phyloP scores from a whole-genome alignment of 1,284 basidiomycete species.

The Ustilago trichophora region DNA sequence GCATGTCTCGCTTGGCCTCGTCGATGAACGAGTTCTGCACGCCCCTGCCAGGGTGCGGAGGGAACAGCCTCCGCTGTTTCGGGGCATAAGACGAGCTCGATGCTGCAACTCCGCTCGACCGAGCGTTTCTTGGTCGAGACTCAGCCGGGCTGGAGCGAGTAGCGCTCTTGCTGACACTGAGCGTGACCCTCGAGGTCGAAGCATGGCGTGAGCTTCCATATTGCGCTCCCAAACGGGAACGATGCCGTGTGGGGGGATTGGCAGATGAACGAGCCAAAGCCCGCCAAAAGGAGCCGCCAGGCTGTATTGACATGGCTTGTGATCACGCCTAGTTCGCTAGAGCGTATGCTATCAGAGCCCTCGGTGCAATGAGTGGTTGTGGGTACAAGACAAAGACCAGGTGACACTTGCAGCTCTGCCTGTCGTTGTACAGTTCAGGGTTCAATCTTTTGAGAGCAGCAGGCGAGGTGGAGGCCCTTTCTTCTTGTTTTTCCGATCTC shows the following conservation, averaged over 20 bases:
- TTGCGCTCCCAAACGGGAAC: background rate
- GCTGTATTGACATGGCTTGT: no score
- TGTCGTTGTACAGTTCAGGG: no score
- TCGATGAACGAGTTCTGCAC: conserved; percentile 18
- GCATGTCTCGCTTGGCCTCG: conserved; percentile 27
- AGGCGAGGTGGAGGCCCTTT: background rate
- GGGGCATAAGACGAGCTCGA: background rate
- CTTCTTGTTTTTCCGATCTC: background rate
- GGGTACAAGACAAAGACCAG: no score
- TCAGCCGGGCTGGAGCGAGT: background rate
- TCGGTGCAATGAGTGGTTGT: no score
- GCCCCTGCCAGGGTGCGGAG: conserved; percentile 10
- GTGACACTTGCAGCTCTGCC: no score
- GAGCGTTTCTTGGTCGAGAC: background rate
- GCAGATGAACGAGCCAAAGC: background rate
- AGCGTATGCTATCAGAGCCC: no score
- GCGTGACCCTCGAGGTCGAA: conserved; percentile 18
- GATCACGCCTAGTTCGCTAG: no score
- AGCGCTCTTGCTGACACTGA: conserved; percentile 8
- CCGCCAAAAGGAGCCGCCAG: conserved; percentile 6
- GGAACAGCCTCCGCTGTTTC: conserved; percentile 8
- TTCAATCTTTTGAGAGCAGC: background rate
- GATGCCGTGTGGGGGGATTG: background rate
- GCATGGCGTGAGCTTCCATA: conserved; percentile 11
- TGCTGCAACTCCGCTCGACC: background rate